These are phyloP conservation scores for Aspergillus pseudoterreus DNA, from an alignment of 2,329 filamentous ascomycete genomes.

Conservation along the genomic window DNA sequence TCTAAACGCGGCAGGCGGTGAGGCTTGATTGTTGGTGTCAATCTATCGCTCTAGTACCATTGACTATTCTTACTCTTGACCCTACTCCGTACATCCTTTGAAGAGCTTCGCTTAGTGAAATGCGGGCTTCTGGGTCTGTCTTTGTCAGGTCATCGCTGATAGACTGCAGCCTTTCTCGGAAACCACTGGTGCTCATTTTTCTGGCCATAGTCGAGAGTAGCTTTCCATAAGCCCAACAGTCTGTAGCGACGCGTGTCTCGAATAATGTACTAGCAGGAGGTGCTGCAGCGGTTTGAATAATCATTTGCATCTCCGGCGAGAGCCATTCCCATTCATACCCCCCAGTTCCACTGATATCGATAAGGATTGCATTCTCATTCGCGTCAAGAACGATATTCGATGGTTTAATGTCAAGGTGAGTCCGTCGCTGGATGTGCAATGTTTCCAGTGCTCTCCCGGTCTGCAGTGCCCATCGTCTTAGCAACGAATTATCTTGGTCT, in stretches of 20 bases:
- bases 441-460: constrained; percentile 7
- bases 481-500: not conserved
- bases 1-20: constrained; percentile 3
- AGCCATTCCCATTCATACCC: constrained; percentile 12
- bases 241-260: constrained; percentile 1
- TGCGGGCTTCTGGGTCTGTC: not conserved
- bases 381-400: constrained; percentile 18
- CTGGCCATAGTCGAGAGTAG: constrained; percentile 2
- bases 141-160: constrained; percentile 1
- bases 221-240: constrained; percentile 3
- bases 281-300: not conserved
- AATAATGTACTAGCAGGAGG: not conserved
- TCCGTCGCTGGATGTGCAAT: constrained; percentile 9
- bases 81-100: not conserved
- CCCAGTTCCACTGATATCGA: constrained; percentile 18
- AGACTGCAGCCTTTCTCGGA: not conserved
- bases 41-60: not conserved
- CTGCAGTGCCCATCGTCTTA: constrained; percentile 11
- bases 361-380: constrained; percentile 14
- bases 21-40: not conserved
- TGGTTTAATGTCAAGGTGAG: constrained; percentile 19
- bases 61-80: not conserved
- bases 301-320: constrained; percentile 13
- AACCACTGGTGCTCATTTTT: not conserved
- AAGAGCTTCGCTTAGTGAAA: constrained; percentile 1